phyloP scores from a whole-genome alignment of 345 rosid species.

The Melaleuca alternifolia region DNA sequence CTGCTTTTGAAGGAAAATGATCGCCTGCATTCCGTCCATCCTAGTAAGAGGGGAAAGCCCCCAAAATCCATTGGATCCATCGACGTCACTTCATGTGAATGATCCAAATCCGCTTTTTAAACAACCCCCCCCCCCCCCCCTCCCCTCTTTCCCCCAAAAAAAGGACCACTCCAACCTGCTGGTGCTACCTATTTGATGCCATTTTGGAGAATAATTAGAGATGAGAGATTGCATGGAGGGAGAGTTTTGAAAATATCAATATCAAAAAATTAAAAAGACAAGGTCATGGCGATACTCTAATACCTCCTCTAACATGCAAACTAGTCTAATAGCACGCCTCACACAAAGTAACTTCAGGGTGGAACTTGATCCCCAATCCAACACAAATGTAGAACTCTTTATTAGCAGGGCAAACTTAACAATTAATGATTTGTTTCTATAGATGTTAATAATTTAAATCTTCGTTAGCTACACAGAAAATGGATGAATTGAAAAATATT shows the following conservation, averaged over 20 bases:
- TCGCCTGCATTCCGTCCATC: too few species aligned
- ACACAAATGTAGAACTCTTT: neutral
- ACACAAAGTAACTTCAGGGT: rapidly evolving
- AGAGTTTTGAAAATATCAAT: neutral
- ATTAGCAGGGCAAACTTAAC: neutral
- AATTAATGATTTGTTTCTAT: neutral
- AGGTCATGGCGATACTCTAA: neutral
- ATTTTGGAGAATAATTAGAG: neutral
- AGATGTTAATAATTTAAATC: neutral
- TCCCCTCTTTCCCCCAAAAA: too few species aligned
- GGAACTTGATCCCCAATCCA: neutral
- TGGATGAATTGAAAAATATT: neutral
- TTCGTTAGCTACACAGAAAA: rapidly evolving
- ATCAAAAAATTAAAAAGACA: rapidly evolving
- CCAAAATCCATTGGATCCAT: too few species aligned
- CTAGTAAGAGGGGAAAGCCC: too few species aligned
- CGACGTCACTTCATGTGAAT: too few species aligned
- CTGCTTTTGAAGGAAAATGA: too few species aligned
- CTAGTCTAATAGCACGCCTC: neutral
- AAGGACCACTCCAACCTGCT: neutral
- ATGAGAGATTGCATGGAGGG: neutral
- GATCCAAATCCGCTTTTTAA: too few species aligned
- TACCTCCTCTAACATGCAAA: neutral
- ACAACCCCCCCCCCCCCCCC: too few species aligned
- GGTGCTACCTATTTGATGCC: neutral